phyloP scores from a whole-genome alignment of 2,329 filamentous ascomycete species.

The Alternaria ethzedia region DNA sequence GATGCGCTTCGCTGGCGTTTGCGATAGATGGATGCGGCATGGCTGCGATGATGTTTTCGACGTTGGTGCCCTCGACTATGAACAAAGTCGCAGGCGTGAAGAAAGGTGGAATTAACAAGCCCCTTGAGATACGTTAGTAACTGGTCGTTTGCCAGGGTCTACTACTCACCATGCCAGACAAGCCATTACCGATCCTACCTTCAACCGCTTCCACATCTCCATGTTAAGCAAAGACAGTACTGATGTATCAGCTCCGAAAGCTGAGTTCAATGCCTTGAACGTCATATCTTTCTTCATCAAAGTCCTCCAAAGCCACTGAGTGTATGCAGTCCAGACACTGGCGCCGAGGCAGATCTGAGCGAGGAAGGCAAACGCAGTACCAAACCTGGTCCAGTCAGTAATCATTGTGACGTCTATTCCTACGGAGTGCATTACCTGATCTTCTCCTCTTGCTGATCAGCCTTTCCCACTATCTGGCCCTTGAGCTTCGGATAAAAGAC shows the following conservation, averaged over 20 bases:
- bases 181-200: not conserved
- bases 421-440: not conserved
- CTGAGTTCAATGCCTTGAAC: not conserved
- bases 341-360: not conserved
- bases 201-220: not conserved
- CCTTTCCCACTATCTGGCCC: not conserved
- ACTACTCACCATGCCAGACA: not conserved
- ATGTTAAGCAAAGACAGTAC: not conserved
- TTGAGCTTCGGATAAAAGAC: not conserved
- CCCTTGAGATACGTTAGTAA: not conserved
- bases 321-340: not conserved
- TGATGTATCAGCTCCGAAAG: not conserved
- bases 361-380: not conserved
- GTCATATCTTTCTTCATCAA: not conserved
- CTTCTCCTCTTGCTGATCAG: not conserved
- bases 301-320: not conserved
- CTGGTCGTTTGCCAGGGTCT: too few species aligned
- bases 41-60: not conserved
- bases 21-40: not conserved
- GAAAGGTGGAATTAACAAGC: not conserved
- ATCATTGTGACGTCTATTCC: rapidly evolving
- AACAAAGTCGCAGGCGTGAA: not conserved
- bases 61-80: not conserved
- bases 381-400: not conserved
- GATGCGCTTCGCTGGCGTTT: not conserved